These are phyloP conservation scores for Mrakiaceae sp. DNA, from an alignment of 1,284 basidiomycete genomes.

Conservation along the genomic window DNA sequence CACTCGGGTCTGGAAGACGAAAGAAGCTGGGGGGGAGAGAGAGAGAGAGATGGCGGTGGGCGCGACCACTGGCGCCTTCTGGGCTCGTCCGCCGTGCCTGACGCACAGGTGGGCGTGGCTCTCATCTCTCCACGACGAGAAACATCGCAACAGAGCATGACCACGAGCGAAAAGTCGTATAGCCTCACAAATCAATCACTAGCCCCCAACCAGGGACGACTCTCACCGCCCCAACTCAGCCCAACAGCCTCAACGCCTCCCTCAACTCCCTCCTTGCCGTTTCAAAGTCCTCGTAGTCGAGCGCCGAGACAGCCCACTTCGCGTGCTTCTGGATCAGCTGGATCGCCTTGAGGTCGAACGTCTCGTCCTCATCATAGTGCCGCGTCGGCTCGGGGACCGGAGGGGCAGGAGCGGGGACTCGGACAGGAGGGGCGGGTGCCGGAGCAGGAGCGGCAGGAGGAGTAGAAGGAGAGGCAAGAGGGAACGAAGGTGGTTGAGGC, in stretches of 20 bases:
- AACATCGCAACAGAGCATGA: too few species aligned
- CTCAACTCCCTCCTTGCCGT: slow-evolving; percentile 14
- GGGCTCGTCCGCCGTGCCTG: too few species aligned
- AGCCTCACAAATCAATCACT: too few species aligned
- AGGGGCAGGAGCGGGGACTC: not conserved
- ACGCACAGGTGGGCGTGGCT: too few species aligned
- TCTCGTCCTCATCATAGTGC: not conserved
- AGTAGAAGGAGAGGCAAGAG: slow-evolving; percentile 17
- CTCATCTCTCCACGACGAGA: too few species aligned
- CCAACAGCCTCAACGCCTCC: slow-evolving; percentile 14
- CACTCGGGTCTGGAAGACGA: not conserved
- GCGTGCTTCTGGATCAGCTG: slow-evolving; percentile 77
- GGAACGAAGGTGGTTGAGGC: slow-evolving; percentile 30
- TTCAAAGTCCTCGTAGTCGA: slow-evolving; percentile 83
- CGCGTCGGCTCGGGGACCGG: not conserved
- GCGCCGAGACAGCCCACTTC: slow-evolving; percentile 73
- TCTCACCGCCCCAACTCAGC: not conserved
- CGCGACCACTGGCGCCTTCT: too few species aligned
- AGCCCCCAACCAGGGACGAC: too few species aligned
- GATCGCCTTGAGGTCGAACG: slow-evolving; percentile 31
- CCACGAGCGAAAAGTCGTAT: too few species aligned
- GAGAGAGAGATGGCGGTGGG: not conserved
- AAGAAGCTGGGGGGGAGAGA: not conserved
- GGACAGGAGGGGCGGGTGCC: not conserved
- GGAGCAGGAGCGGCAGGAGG: slow-evolving; percentile 14